These are phyloP conservation scores for Metschnikowia dekortorum DNA, from an alignment of 805 yeast genomes.

Conservation along the genomic window DNA sequence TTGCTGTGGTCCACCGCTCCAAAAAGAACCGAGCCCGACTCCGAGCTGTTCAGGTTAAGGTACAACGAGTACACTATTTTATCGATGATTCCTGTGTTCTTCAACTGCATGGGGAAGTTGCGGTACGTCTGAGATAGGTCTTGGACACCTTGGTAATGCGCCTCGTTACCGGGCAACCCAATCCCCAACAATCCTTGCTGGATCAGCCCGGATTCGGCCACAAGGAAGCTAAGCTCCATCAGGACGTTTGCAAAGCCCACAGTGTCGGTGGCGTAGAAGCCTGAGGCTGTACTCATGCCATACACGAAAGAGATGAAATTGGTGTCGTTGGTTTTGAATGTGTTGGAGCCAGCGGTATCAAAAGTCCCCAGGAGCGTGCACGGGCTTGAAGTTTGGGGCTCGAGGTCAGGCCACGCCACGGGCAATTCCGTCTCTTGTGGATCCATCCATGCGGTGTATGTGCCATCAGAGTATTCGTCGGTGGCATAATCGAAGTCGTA, in stretches of 20 bases:
- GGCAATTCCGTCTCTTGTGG: too few species aligned
- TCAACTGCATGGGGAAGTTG: constrained; percentile 63
- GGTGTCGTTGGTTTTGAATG: constrained; percentile 42
- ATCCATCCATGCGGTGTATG: too few species aligned
- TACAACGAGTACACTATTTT: constrained; percentile 59
- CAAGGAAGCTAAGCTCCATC: constrained; percentile 47
- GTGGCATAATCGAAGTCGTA: constrained; percentile 23
- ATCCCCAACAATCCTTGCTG: constrained; percentile 56
- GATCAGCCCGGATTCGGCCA: too few species aligned
- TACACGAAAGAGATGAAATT: too few species aligned
- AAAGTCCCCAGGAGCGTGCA: constrained; percentile 21
- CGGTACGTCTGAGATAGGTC: constrained; percentile 36
- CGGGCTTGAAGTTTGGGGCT: too few species aligned
- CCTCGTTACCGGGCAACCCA: constrained; percentile 61
- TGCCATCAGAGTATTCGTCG: neutral
- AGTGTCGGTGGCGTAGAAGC: constrained; percentile 55
- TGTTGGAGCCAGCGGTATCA: constrained; percentile 20
- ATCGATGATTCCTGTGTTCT: constrained; percentile 50
- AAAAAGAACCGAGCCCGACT: constrained; percentile 33
- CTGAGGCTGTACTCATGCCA: too few species aligned
- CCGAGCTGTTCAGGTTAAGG: constrained; percentile 38
- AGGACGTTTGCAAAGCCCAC: constrained; percentile 48
- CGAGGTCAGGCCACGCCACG: too few species aligned
- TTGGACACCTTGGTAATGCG: constrained; percentile 22
- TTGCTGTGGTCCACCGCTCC: constrained; percentile 43